Evolutionary conservation across 352 stramenopile genomes (phyloP), one percentile per base, ranked within the genome.

Genomic region (Hyaloperonospora arabidopsidis): DNA sequence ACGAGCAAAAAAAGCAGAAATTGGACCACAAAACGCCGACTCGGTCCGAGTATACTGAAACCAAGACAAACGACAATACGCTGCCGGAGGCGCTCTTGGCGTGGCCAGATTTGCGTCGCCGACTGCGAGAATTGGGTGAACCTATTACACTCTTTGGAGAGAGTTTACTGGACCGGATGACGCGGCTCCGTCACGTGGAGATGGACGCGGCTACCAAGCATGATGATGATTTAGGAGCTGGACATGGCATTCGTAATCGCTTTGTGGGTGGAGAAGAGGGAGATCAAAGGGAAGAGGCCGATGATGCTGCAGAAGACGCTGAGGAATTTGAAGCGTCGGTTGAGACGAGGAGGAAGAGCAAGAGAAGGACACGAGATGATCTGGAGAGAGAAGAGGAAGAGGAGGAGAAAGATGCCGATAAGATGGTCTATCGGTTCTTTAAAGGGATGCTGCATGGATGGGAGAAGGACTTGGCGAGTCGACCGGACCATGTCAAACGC

Each of bases 391-490:
- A 45, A 1, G 67, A 76, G 5, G 65, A 76, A 7, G 62, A 74
- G 0, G 70, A 78, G 2, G 76, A 83, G 43, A 54, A 62, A 35
- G 76, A 88, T 38, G 49, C 59, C 3, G 74, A 88, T 51, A 77
- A 81, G 46, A 52, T 86, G 29, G 92, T 93, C 23, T 94, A 94
- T 52, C 70, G 74, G 10, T 98, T 97, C 66, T 98, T 99, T 61
- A 96, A 97, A 61, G 61, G 59, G 17, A 95, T 98, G 62, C 59
- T 99, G 45, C 86, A 91, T 14, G 65, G 84, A 25, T 99, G 96
- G 96, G 93, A 98, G 73, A 69, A 74, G 6, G 90, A 98, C 35
- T 76, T 98, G 52, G 77, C 76, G 5, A 55, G 63, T 29, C 83
- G 94, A 12, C 75, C 87, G 0, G 89, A 98, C 32, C 57, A 89